A percentile compares a stretch with the other conserved stretches of the same genome.
Conservation (phyloP, 2,329 filamentous ascomycete genomes). For the Talaromyces marneffei region DNA sequence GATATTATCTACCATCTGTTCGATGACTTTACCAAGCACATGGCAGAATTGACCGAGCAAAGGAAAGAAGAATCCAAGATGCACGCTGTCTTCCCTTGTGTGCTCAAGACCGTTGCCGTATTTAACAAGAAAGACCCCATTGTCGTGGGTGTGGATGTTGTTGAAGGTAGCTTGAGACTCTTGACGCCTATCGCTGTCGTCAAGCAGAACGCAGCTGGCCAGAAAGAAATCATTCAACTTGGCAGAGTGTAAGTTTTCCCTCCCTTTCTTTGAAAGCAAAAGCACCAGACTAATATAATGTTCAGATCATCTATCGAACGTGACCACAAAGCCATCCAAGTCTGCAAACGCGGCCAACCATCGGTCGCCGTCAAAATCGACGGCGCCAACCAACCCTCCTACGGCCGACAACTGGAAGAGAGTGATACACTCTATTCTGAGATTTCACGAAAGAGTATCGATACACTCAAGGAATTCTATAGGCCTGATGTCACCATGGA, state of each 20-base stretch:
- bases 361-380: constrained; percentile 98
- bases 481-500: constrained; percentile 79
- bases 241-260: constrained; percentile 78
- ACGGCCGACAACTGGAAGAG: constrained; percentile 93
- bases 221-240: constrained; percentile 76
- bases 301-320: constrained; percentile 87
- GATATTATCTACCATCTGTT: constrained; percentile 99
- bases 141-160: constrained; percentile 88
- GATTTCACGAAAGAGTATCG: constrained; percentile 82
- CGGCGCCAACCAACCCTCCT: constrained; percentile 83
- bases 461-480: constrained; percentile 95
- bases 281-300: background rate
- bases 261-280: background rate
- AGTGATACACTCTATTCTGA: constrained; percentile 79
- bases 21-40: constrained; percentile 92
- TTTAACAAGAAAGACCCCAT: constrained; percentile 99
- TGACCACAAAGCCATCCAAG: constrained; percentile 87
- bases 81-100: constrained; percentile 93
- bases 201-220: constrained; percentile 72
- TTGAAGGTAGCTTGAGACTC: constrained; percentile 79
- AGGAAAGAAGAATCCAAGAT: constrained; percentile 96
- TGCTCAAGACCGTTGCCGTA: constrained; percentile 80
- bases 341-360: constrained; percentile 96
- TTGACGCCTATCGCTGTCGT: constrained; percentile 87
- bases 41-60: constrained; percentile 77